phyloP scores from a whole-genome alignment of 805 yeast species.

The Schizosaccharomyces cryophilus region DNA sequence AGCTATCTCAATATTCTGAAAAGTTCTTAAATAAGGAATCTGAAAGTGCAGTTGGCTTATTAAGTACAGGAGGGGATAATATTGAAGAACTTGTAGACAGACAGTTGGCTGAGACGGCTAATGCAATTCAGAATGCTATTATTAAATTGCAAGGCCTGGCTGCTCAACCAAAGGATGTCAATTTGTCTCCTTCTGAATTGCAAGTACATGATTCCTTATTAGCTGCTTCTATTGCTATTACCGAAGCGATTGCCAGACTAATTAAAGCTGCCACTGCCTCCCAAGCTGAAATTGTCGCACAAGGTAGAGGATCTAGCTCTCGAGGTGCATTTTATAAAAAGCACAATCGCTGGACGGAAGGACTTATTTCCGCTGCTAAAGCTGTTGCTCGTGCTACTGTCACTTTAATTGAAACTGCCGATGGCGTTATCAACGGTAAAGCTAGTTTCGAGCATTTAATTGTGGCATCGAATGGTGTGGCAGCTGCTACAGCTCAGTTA shows the following conservation, averaged over 20 bases:
- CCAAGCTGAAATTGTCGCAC: conserved; percentile 56
- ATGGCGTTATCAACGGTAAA: conserved; percentile 42
- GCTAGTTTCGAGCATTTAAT: conserved; percentile 60
- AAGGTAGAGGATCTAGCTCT: conserved; percentile 39
- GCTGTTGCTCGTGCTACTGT: conserved; percentile 68
- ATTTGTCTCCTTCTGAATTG: conserved; percentile 29
- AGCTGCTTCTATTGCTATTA: conserved; percentile 55
- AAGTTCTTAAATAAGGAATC: conserved; percentile 23
- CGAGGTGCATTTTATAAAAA: conserved; percentile 60
- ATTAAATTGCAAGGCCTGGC: conserved; percentile 30
- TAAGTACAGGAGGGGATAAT: conserved; percentile 20
- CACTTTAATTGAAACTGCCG: conserved; percentile 62
- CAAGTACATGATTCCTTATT: conserved; percentile 56
- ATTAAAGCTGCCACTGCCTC: conserved; percentile 57
- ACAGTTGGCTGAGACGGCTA: conserved; percentile 51
- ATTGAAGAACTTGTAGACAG: conserved; percentile 45
- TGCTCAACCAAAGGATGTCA: conserved; percentile 24
- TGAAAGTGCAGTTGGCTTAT: conserved; percentile 6
- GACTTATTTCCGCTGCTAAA: conserved; percentile 68
- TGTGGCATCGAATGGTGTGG: conserved; percentile 77
- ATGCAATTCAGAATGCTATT: conserved; percentile 42
- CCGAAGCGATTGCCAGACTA: conserved; percentile 48
- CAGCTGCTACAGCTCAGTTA: conserved; percentile 75
- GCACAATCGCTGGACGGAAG: conserved; percentile 83
- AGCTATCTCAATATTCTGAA: conserved; percentile 30